Evolutionary conservation across 2,329 filamentous ascomycete species (phyloP).

Genomic region (Oidium heveae): DNA sequence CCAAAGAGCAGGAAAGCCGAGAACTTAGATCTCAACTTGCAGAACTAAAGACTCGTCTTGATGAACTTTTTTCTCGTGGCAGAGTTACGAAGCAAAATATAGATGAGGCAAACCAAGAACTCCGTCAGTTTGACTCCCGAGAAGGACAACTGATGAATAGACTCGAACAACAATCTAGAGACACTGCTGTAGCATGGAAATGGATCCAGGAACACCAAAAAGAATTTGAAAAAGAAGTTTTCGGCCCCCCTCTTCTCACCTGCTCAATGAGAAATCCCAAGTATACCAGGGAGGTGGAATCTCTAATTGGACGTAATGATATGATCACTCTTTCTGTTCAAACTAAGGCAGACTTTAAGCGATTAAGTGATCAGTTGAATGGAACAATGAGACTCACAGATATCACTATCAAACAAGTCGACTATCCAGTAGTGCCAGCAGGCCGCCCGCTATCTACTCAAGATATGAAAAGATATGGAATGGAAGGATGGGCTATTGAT

Average conservation of each 20-base stretch:
- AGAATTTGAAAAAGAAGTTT: constrained; percentile 34
- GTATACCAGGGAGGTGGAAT: constrained; percentile 33
- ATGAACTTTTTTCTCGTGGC: constrained; percentile 16
- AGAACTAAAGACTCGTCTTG: constrained; percentile 10
- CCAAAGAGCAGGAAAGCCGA: constrained; percentile 29
- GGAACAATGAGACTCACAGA: constrained; percentile 38
- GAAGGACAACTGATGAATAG: constrained; percentile 47
- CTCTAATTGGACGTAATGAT: constrained; percentile 25
- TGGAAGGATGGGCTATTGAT: constrained; percentile 62
- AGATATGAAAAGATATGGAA: constrained; percentile 31
- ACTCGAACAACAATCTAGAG: constrained; percentile 31
- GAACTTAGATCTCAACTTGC: constrained; percentile 21
- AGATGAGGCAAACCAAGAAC: constrained; percentile 19
- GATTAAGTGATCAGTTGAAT: constrained; percentile 40
- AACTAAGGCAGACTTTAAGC: constrained; percentile 46
- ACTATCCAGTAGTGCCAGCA: constrained; percentile 22
- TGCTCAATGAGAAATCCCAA: constrained; percentile 35
- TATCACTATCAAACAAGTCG: constrained; percentile 38
- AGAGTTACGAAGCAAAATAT: constrained; percentile 17
- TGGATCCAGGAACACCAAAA: constrained; percentile 55
- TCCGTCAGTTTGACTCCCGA: constrained; percentile 42
- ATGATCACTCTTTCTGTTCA: constrained; percentile 48
- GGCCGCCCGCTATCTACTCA: constrained; percentile 28
- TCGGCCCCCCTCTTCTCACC: constrained; percentile 36
- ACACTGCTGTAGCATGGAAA: constrained; percentile 47